Conservation (phyloP, 495 filamentous ascomycete species). For the Geoglossum glabrum region DNA sequence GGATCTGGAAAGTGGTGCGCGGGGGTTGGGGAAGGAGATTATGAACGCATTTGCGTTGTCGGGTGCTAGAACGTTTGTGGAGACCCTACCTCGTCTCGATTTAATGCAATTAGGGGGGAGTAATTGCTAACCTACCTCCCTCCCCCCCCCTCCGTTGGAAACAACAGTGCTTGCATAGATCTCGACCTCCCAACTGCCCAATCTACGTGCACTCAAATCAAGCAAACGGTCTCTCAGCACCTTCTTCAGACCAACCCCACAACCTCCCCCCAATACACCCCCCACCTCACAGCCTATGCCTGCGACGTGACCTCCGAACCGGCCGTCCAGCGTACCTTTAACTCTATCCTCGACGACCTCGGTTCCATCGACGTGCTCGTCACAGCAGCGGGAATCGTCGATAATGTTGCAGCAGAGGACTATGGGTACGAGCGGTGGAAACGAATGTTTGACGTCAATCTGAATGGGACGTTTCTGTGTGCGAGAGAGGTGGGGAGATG, state of each 20-base stretch:
- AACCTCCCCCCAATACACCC: not conserved
- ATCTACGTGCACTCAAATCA: not conserved
- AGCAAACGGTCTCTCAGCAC: not conserved
- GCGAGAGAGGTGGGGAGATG: conserved; percentile 19
- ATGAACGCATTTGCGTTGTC: conserved; percentile 15
- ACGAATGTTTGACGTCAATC: conserved; percentile 87
- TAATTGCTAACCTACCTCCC: too few relatives aligned
- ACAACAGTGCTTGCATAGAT: not conserved
- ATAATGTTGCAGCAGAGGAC: conserved; percentile 78
- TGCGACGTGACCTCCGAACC: not conserved
- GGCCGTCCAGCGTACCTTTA: not conserved
- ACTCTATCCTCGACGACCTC: conserved; percentile 38
- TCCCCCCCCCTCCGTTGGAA: too few relatives aligned
- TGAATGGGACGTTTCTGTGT: conserved; percentile 84
- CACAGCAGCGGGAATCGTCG: conserved; percentile 86
- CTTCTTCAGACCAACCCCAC: not conserved
- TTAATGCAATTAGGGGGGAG: too few relatives aligned
- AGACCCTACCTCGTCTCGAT: too few relatives aligned
- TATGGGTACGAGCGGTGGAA: conserved; percentile 79
- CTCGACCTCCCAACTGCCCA: not conserved
- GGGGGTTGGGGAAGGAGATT: conserved; percentile 15
- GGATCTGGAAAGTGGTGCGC: conserved; percentile 7
- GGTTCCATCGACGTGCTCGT: conserved; percentile 79
- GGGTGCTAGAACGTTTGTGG: conserved; percentile 10
- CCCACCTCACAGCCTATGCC: not conserved